These are phyloP conservation scores for Sapria himalayana DNA, from an alignment of 345 rosid species.

Conservation along the genomic window DNA sequence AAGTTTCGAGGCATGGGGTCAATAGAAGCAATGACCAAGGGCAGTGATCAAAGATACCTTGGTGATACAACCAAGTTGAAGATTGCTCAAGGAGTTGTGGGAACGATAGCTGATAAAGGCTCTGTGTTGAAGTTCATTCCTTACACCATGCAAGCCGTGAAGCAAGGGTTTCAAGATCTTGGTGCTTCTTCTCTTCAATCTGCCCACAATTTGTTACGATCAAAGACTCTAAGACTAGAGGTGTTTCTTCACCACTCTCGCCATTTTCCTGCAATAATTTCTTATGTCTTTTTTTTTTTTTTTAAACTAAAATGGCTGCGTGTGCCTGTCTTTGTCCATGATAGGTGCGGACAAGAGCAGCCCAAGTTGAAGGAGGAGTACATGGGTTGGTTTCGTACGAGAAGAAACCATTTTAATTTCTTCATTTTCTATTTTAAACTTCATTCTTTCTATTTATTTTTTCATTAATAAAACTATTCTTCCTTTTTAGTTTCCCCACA, in stretches of 20 bases:
- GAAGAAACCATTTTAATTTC: conserved; percentile 50
- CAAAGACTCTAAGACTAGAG: conserved; percentile 69
- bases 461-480: too few relatives aligned
- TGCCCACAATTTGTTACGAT: conserved; percentile 55
- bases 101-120: conserved; percentile 91
- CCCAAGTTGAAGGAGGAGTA: conserved; percentile 76
- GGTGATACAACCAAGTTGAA: conserved; percentile 68
- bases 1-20: conserved; percentile 97
- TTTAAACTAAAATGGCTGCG: neutral
- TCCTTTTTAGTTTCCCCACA: too few relatives aligned
- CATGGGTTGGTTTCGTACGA: conserved; percentile 57
- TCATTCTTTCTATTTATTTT: too few relatives aligned
- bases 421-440: too few relatives aligned
- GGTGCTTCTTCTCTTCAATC: conserved; percentile 63
- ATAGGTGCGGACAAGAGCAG: conserved; percentile 82
- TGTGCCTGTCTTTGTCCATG: neutral
- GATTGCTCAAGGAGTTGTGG: conserved; percentile 99
- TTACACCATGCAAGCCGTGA: conserved; percentile 90
- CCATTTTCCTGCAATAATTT: neutral
- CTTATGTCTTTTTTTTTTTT: neutral
- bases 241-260: conserved; percentile 11
- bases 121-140: conserved; percentile 63
- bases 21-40: conserved; percentile 90
- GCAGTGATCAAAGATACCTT: conserved; percentile 79
- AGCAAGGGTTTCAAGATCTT: conserved; percentile 94